Base-by-base conservation (phyloP, 768 basidiomycete species). In the Pisolithus tinctorius region DNA sequence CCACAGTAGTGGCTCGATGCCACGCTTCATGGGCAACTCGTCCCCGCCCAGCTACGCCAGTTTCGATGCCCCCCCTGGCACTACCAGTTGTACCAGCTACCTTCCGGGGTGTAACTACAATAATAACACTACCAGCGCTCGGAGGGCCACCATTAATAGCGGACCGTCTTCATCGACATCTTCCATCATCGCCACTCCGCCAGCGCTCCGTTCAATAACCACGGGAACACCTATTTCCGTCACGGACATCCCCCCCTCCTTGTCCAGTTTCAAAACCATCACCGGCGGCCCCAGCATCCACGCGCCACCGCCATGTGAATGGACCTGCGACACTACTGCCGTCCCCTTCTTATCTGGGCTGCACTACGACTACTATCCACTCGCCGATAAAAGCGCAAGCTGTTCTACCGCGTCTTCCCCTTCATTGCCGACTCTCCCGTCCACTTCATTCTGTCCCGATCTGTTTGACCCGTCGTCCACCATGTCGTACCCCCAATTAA, bases 1-100 rank as follows among this genome's bases (percentile, higher is more conserved):
- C 36, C 48, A 49, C 10, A 52, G 39, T 53, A 52, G 39, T 53
- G 34, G 34, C 34, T 53, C 62, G 48, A 57, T 56, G 16, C 4
- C 58, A 45, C 60, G 56, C 64, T 65, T 64, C 64, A 52, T 66
- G 56, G 64, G 62, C 52, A 53, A 64, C 64, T 66, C 63, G 59
- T 11, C 23, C 17, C 40, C 40, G 10, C 55, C 63, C 55, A 51
- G 54, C 55, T 64, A 60, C 52, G 38, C 41, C 17, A 41, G 31
- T 36, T 59, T 56, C 49, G 57, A 58, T 50, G n/a, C 49, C 40
- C 57, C 48, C 45, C 37, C 51, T 30, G 37, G 50, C 41, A 25
- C 43, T 25, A 27, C 25, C 43, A 27, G 40, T 23, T 41, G 7
- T 23, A 7, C 23, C 40, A 11, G 7, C 17, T 20, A 23, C 23